Evolutionary conservation across 306 rosid genomes (phyloP), one percentile per base, ranked within the genome.

Genomic region (Datisca glomerata): DNA sequence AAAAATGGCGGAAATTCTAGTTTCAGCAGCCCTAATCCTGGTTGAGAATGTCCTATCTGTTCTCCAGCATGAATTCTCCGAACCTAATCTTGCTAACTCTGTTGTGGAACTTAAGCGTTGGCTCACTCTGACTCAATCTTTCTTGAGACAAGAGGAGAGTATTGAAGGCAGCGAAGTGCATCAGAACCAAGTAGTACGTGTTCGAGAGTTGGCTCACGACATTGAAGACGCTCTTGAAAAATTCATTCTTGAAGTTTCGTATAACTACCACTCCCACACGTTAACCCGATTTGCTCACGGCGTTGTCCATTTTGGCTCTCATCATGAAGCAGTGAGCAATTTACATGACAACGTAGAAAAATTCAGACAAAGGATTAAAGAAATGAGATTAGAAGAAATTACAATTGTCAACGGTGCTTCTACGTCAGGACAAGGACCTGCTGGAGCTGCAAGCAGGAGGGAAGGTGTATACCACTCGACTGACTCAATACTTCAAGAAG

Each of bases 141-240:
- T 13, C 14, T 24, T 42, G 7, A 21, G 8, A 12, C 25, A 42
- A 24, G 1, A 6, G 0, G 9, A 42, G 25, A 20, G 1, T 22
- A 24, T 2, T n/a, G 43, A 34, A 8, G 55, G 16, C 15, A 13
- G 2, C 19, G 42, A 7, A 21, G 18, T 31, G 43, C 31, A 3
- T 31, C 55, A 14, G 15, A 22, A 4, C 23, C 43, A 34, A 12
- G 36, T 27, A 1, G 3, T 3, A 16, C 14, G 21, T 8, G 31
- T 35, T n/a, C 43, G 37, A 34, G 18, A 13, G 9, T 7, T 14
- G 14, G 43, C 32, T 34, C 33, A 21, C 21, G 43, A 49, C 4
- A 34, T 34, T 21, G 43, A 49, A 19, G 55, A 49, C 9, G 31
- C n/a, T 8, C 43, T 49, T 8, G 55, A 35, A 7, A 15, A 9